Evolutionary conservation across 306 rosid genomes (phyloP).

Genomic region (Notholithocarpus densiflorus): DNA sequence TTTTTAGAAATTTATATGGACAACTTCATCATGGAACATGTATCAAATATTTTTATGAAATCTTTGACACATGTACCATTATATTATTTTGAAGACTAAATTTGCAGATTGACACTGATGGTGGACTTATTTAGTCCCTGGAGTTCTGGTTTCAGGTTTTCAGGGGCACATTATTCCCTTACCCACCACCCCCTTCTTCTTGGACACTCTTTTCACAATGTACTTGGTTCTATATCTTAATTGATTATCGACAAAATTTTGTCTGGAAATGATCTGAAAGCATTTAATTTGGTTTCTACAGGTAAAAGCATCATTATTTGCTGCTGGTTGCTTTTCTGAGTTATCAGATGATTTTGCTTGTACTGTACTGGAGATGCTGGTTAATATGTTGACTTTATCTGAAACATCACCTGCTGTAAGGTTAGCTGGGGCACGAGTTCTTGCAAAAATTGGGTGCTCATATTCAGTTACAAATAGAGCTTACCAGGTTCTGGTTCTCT

Average conservation of each 20-base stretch:
- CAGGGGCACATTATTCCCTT: not conserved
- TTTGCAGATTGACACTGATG: not conserved
- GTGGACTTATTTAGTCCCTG: not conserved
- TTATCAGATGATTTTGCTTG: constrained; percentile 73
- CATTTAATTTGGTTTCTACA: constrained; percentile 28
- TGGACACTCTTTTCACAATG: not conserved
- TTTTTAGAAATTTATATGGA: not conserved
- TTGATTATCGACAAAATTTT: not conserved
- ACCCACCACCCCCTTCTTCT: not conserved
- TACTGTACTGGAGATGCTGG: constrained; percentile 60
- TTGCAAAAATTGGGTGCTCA: constrained; percentile 61
- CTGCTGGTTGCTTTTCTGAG: constrained; percentile 81
- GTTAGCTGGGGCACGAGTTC: constrained; percentile 54
- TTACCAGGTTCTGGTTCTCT: constrained; percentile 52
- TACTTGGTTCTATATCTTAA: not conserved
- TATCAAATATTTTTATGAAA: not conserved
- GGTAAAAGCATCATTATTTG: constrained; percentile 75
- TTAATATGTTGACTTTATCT: constrained; percentile 48
- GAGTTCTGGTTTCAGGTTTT: not conserved
- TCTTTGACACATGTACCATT: not conserved
- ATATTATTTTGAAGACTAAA: not conserved
- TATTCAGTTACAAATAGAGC: constrained; percentile 55
- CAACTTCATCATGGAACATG: not conserved
- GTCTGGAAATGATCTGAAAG: constrained; percentile 13
- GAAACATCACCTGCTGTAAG: constrained; percentile 38